Evolutionary conservation across 495 filamentous ascomycete species (phyloP).

Genomic region (Haplographium delicatum): DNA sequence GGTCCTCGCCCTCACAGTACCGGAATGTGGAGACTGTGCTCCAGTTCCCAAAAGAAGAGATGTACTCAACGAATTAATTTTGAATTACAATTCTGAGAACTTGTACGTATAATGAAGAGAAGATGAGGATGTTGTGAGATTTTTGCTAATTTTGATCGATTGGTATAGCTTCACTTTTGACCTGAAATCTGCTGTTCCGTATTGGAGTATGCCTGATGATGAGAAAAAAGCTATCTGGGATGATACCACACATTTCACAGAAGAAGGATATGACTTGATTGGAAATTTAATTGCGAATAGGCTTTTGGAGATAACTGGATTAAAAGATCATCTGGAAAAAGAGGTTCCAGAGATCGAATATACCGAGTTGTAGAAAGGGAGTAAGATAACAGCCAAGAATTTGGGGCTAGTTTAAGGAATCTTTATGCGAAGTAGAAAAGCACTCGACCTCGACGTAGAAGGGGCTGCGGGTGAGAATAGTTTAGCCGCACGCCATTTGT

Average conservation of each 20-base stretch:
- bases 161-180: slow-evolving; percentile 43
- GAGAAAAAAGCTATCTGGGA: slow-evolving; percentile 49
- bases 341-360: not conserved
- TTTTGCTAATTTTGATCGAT: not conserved
- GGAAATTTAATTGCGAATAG: slow-evolving; percentile 42
- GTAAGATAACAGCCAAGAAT: not conserved
- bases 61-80: slow-evolving; percentile 47
- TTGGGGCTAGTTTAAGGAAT: too few relatives aligned
- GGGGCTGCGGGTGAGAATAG: too few relatives aligned
- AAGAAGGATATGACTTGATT: slow-evolving; percentile 56
- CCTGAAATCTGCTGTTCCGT: slow-evolving; percentile 46
- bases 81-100: slow-evolving; percentile 35
- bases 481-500: too few relatives aligned
- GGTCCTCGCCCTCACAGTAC: slow-evolving; percentile 56
- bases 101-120: slow-evolving; percentile 30
- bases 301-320: slow-evolving; percentile 8
- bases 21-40: slow-evolving; percentile 31
- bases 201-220: slow-evolving; percentile 36
- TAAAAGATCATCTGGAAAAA: not conserved
- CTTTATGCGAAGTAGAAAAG: too few relatives aligned
- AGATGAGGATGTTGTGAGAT: not conserved
- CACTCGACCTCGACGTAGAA: too few relatives aligned
- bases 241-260: slow-evolving; percentile 58
- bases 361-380: slow-evolving; percentile 7
- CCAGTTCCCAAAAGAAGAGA: slow-evolving; percentile 33